Conservation (phyloP, 768 basidiomycete genomes). For the Boletus tomentosulus region DNA sequence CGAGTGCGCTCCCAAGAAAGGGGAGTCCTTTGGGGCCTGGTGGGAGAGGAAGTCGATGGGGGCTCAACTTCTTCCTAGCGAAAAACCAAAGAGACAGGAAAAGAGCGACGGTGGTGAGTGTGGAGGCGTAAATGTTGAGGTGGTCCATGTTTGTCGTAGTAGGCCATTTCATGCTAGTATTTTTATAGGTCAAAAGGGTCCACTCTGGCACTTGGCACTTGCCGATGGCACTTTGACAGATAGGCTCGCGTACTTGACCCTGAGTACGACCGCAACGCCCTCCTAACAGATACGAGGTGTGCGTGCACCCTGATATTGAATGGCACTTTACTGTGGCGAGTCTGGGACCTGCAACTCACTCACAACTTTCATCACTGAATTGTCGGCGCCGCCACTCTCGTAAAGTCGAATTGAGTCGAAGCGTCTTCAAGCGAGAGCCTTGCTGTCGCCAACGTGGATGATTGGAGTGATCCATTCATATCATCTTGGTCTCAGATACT, state of each 20-base stretch:
- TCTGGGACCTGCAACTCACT: too few species aligned
- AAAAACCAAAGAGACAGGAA: background rate
- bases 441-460: too few species aligned
- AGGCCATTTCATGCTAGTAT: background rate
- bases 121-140: background rate
- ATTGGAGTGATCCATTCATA: too few species aligned
- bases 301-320: too few species aligned
- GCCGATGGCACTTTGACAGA: too few species aligned
- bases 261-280: too few species aligned
- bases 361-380: background rate
- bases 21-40: slow-evolving; percentile 30
- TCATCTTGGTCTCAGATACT: too few species aligned
- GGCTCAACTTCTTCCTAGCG: slow-evolving; percentile 6
- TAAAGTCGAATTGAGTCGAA: background rate
- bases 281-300: too few species aligned
- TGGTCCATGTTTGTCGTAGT: slow-evolving; percentile 3
- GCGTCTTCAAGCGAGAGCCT: background rate
- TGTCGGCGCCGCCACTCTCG: background rate
- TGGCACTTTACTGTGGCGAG: too few species aligned
- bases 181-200: background rate
- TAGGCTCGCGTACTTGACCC: too few species aligned
- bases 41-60: slow-evolving; percentile 21
- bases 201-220: too few species aligned
- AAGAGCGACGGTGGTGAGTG: background rate
- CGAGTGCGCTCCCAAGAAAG: slow-evolving; percentile 22